Conservation (phyloP, 306 rosid species). For the Pachyrhizus erosus region DNA sequence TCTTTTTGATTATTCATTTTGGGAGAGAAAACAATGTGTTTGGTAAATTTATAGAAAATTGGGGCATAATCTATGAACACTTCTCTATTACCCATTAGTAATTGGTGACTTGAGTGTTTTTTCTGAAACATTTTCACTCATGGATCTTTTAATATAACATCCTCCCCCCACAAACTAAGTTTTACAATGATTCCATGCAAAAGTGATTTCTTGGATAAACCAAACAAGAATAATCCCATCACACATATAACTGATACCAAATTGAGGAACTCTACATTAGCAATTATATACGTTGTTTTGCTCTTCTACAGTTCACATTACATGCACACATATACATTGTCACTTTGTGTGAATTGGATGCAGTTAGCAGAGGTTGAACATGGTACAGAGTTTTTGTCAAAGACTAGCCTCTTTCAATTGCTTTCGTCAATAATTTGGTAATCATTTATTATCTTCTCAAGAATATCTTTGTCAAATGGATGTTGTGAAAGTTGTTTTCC, state of each 20-base stretch:
- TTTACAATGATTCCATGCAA: background rate
- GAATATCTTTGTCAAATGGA: conserved; percentile 5
- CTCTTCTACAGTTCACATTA: background rate
- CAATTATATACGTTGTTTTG: background rate
- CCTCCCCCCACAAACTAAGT: background rate
- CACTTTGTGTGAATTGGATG: conserved; percentile 40
- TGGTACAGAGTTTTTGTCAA: conserved; percentile 74
- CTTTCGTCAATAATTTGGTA: conserved; percentile 86
- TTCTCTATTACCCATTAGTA: background rate
- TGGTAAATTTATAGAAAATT: background rate
- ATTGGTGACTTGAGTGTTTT: background rate
- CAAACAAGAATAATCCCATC: background rate
- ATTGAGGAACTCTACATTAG: conserved; percentile 17
- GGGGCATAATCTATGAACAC: background rate
- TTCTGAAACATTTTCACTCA: background rate
- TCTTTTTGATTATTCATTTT: background rate
- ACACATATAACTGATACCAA: background rate
- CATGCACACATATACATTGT: background rate
- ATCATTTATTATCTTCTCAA: conserved; percentile 12
- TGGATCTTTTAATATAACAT: background rate
- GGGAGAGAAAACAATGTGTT: background rate
- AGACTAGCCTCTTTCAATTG: conserved; percentile 70
- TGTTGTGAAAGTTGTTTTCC: conserved; percentile 22
- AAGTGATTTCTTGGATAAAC: conserved; percentile 4
- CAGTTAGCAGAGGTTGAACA: conserved; percentile 85